A percentile compares a stretch with the other conserved stretches of the same genome.
These are phyloP conservation scores for Leccinum cinnamomeum DNA, from an alignment of 1,284 basidiomycete genomes.

Conservation along the genomic window DNA sequence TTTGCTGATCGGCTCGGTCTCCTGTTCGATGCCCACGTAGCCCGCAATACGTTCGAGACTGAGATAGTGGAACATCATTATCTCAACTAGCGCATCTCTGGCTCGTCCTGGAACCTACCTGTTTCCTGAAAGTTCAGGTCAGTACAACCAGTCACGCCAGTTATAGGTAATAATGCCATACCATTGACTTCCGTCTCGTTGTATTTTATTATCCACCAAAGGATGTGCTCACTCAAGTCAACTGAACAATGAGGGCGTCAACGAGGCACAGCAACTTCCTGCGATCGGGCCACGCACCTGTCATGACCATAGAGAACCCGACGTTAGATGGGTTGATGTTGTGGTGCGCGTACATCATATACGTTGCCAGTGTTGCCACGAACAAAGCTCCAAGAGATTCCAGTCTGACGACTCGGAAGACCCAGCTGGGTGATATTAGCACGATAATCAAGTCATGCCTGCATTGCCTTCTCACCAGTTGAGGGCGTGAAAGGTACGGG, in stretches of 20 bases:
- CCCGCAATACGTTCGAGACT: constrained; percentile 75
- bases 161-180: constrained; percentile 1
- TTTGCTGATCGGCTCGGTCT: constrained; percentile 48
- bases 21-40: constrained; percentile 73
- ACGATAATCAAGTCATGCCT: background rate
- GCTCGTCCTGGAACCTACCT: constrained; percentile 8
- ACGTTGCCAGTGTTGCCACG: constrained; percentile 51
- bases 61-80: constrained; percentile 27
- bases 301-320: constrained; percentile 51
- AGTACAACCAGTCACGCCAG: background rate
- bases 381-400: constrained; percentile 54
- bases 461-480: constrained; percentile 40
- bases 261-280: background rate
- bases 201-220: constrained; percentile 12
- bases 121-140: constrained; percentile 7
- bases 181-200: constrained; percentile 13
- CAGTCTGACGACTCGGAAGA: constrained; percentile 45
- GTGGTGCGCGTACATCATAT: constrained; percentile 37
- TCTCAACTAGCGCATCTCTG: background rate
- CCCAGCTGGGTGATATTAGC: constrained; percentile 42
- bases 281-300: constrained; percentile 46
- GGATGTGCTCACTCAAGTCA: constrained; percentile 1
- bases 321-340: constrained; percentile 44
- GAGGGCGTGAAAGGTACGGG: constrained; percentile 52
- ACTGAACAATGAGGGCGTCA: constrained; percentile 3